phyloP scores from a whole-genome alignment of 2,329 filamentous ascomycete genomes.

The Botrytis byssoidea region DNA sequence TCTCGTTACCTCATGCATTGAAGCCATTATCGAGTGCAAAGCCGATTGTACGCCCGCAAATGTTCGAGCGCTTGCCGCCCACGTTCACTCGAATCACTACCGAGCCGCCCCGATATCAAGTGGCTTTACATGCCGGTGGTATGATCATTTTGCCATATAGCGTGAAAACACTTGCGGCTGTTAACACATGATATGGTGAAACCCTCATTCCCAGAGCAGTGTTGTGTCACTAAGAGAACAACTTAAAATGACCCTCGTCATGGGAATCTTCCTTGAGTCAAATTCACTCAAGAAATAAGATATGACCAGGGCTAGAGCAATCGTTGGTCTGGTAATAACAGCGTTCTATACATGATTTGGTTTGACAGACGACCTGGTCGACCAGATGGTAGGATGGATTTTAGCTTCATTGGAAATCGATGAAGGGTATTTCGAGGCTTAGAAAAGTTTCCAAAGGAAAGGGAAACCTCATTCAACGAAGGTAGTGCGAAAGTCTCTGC shows the following conservation, averaged over 20 bases:
- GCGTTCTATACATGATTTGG: neutral
- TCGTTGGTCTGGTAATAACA: slow-evolving; percentile 42
- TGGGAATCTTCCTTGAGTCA: slow-evolving; percentile 48
- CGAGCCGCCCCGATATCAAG: slow-evolving; percentile 47
- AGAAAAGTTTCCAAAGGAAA: slow-evolving; percentile 23
- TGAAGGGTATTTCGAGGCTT: neutral
- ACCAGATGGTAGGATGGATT: neutral
- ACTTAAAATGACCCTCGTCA: slow-evolving; percentile 42
- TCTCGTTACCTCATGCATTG: slow-evolving; percentile 50
- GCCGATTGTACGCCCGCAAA: slow-evolving; percentile 43
- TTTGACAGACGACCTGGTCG: neutral
- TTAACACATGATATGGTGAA: slow-evolving; percentile 45
- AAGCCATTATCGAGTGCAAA: slow-evolving; percentile 49
- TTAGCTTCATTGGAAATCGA: neutral
- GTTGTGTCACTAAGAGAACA: slow-evolving; percentile 48
- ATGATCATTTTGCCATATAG: slow-evolving; percentile 51
- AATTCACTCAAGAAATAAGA: slow-evolving; percentile 50
- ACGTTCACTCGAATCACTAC: slow-evolving; percentile 44
- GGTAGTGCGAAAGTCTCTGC: neutral
- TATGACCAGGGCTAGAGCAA: slow-evolving; percentile 41
- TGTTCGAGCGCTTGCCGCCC: slow-evolving; percentile 43
- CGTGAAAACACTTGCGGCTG: slow-evolving; percentile 49
- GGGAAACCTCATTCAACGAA: neutral
- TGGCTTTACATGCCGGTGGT: slow-evolving; percentile 45
- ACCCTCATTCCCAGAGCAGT: slow-evolving; percentile 48